phyloP scores from a whole-genome alignment of 148 eudicot species.

The Heliamphora exappendiculata region DNA sequence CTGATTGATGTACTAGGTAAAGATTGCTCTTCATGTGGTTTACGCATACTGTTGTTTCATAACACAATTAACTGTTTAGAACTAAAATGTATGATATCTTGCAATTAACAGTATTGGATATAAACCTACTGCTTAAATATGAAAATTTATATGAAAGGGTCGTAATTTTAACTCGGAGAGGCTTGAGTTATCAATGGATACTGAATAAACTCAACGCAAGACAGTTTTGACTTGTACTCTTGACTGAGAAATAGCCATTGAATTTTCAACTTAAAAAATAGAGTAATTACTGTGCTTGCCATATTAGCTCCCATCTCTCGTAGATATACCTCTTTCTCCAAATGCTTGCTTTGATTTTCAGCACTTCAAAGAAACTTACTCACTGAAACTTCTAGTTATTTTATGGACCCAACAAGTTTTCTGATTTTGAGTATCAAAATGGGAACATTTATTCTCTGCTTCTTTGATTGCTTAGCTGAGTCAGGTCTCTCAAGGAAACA shows the following conservation, averaged over 20 bases:
- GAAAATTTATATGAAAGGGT: too few relatives aligned
- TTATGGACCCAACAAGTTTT: not conserved
- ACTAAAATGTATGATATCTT: too few relatives aligned
- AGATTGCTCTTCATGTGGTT: too few relatives aligned
- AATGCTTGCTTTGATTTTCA: conserved; percentile 7
- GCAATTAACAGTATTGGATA: too few relatives aligned
- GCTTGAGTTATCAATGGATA: not conserved
- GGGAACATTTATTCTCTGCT: not conserved
- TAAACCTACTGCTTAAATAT: too few relatives aligned
- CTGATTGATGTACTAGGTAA: too few relatives aligned
- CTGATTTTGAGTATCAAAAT: not conserved
- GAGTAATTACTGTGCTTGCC: too few relatives aligned
- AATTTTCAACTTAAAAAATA: not conserved
- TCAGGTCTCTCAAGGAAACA: not conserved
- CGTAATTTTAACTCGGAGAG: too few relatives aligned
- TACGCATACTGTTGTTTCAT: too few relatives aligned
- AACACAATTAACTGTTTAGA: too few relatives aligned
- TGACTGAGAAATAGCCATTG: not conserved
- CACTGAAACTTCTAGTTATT: not conserved
- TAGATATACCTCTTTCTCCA: not conserved
- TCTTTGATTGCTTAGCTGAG: not conserved
- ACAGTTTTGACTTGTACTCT: too few relatives aligned
- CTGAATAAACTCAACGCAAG: not conserved
- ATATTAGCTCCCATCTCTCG: not conserved
- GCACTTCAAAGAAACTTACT: not conserved